A percentile compares a stretch with the other conserved stretches of the same genome.
phyloP scores from a whole-genome alignment of 2,329 filamentous ascomycete species.

The Fusarium redolens region DNA sequence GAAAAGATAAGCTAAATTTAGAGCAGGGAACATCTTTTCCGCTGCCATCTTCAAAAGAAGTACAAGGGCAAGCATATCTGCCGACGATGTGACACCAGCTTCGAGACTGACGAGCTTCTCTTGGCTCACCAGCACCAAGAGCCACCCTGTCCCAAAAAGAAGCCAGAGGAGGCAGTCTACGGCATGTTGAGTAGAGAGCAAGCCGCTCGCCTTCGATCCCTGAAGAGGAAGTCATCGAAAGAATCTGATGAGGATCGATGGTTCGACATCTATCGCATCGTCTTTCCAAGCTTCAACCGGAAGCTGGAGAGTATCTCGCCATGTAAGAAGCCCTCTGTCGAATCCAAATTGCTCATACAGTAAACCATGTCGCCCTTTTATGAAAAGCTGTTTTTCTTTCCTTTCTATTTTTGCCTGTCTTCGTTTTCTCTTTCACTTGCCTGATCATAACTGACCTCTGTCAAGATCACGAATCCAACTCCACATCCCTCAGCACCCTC shows the following conservation, averaged over 20 bases:
- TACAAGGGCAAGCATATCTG: neutral
- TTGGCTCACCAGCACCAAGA: neutral
- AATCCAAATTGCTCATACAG: too few relatives aligned
- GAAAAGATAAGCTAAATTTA: fast-evolving
- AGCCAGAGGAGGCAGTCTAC: fast-evolving
- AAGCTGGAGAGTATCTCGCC: neutral
- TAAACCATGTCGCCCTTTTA: too few relatives aligned
- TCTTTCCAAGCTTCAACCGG: neutral
- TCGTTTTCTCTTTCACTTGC: too few relatives aligned
- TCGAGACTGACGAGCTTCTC: neutral
- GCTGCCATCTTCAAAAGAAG: neutral
- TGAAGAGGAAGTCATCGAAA: neutral
- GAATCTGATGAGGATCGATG: neutral
- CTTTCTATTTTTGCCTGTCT: too few relatives aligned
- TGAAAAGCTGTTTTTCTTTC: too few relatives aligned
- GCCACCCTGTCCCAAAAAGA: fast-evolving
- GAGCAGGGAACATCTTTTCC: neutral
- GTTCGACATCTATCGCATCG: neutral
- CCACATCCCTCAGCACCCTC: neutral
- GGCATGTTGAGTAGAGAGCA: neutral
- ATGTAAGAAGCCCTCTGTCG: neutral
- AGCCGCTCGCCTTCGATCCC: neutral
- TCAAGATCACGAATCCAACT: neutral
- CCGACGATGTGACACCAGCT: neutral
- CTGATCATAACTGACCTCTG: too few relatives aligned